Conservation (phyloP, 1,284 basidiomycete species). For the Athelia psychrophila region DNA sequence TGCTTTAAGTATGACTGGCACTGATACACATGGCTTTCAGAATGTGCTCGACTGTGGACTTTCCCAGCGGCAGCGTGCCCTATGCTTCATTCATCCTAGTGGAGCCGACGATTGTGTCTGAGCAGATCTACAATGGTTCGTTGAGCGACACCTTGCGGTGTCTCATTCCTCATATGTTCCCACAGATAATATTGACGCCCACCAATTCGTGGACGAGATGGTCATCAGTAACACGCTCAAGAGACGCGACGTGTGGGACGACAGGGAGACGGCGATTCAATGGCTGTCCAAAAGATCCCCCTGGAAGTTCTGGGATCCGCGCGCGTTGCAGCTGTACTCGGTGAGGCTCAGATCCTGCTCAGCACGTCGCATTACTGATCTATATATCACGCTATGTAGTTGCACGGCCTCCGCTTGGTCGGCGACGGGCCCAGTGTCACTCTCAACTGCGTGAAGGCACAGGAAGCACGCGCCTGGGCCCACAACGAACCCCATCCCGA, state of each 20-base stretch:
- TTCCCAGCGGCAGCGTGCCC: conserved; percentile 20
- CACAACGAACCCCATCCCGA: conserved; percentile 33
- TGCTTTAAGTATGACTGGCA: too few species aligned
- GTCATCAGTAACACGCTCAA: conserved; percentile 30
- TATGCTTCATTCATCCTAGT: conserved; percentile 35
- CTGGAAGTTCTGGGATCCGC: conserved; percentile 39
- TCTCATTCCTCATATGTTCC: too few species aligned
- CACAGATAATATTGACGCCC: conserved; percentile 27
- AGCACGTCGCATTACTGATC: not conserved
- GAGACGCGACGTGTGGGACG: conserved; percentile 35
- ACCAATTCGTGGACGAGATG: conserved; percentile 32
- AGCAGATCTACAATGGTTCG: conserved; percentile 26
- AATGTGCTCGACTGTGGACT: conserved; percentile 28
- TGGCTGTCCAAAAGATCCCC: conserved; percentile 38
- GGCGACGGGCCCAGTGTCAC: conserved; percentile 21
- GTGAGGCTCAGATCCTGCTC: conserved; percentile 21
- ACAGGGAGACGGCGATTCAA: conserved; percentile 28
- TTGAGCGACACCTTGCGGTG: too few species aligned
- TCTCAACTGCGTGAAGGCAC: conserved; percentile 37
- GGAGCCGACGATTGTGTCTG: conserved; percentile 38
- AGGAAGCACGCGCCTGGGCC: conserved; percentile 40
- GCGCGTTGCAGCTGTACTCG: conserved; percentile 28
- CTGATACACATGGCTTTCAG: conserved; percentile 17
- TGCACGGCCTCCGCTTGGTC: conserved; percentile 24
- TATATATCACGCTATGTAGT: conserved; percentile 6